Conservation (phyloP, 805 yeast species). For the Tetrapisispora nanseiensis region DNA sequence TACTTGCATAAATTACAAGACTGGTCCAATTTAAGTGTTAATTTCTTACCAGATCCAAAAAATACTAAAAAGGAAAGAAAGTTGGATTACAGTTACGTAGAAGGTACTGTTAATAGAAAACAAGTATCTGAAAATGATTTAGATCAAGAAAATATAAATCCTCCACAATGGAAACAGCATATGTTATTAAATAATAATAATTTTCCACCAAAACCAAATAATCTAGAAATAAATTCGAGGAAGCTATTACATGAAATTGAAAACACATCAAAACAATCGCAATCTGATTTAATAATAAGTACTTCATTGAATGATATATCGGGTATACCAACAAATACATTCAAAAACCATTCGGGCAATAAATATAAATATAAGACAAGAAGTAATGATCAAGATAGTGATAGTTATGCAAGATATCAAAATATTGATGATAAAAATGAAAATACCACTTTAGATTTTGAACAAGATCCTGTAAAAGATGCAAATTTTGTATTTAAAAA, state of each 20-base stretch:
- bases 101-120: conserved; percentile 18
- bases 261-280: conserved; percentile 5
- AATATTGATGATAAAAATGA: neutral
- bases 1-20: conserved; percentile 14
- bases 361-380: conserved; percentile 3
- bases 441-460: conserved; percentile 10
- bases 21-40: conserved; percentile 11
- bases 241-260: neutral
- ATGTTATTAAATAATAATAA: conserved; percentile 5
- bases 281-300: conserved; percentile 17
- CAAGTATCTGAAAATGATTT: neutral
- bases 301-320: conserved; percentile 22
- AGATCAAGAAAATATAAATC: conserved; percentile 8
- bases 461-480: conserved; percentile 22
- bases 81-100: neutral
- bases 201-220: neutral
- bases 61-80: neutral
- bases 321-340: conserved; percentile 21
- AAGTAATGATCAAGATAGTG: neutral
- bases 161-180: conserved; percentile 22
- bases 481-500: conserved; percentile 24
- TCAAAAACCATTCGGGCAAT: conserved; percentile 13
- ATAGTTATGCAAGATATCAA: neutral
- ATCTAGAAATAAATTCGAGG: neutral
- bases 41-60: neutral